phyloP scores from a whole-genome alignment of 225 moss, liverwort and hornwort genomes.

The Lunularia cruciata region DNA sequence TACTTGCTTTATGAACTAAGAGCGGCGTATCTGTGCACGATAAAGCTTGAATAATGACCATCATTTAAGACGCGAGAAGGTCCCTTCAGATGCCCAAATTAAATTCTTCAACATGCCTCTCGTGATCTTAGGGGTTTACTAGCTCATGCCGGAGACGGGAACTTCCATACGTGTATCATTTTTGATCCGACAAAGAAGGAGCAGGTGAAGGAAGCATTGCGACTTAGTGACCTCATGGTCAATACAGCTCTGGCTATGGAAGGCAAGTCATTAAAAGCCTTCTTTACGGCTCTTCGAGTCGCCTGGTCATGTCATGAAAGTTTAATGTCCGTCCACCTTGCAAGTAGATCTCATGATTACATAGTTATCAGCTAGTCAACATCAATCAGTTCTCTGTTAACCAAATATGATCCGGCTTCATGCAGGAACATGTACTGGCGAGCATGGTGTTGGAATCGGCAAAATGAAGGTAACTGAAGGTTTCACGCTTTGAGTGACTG shows the following conservation, averaged over 20 bases:
- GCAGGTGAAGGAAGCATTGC: constrained; percentile 69
- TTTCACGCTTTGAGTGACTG: no score
- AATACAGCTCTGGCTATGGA: constrained; percentile 79
- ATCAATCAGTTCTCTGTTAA: background rate
- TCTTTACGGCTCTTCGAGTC: no score
- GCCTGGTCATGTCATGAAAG: no score
- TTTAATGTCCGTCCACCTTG: background rate
- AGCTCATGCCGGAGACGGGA: constrained; percentile 97
- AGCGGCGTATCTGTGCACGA: no score
- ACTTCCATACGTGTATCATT: constrained; percentile 76
- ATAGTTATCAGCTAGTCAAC: background rate
- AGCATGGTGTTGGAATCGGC: constrained; percentile 89
- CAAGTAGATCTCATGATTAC: background rate
- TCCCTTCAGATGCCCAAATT: no score
- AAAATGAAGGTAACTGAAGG: constrained; percentile 80
- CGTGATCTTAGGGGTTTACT: constrained; percentile 57
- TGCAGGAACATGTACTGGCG: constrained; percentile 96
- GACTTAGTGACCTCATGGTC: constrained; percentile 67
- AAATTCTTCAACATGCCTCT: background rate
- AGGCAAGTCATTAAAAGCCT: constrained; percentile 42
- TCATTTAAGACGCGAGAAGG: no score
- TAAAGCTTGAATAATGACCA: no score
- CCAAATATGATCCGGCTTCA: background rate
- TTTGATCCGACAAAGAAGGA: constrained; percentile 65
- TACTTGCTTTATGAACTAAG: no score